Base-by-base conservation (phyloP, 768 basidiomycete species). In the Scleroderma citrinum region DNA sequence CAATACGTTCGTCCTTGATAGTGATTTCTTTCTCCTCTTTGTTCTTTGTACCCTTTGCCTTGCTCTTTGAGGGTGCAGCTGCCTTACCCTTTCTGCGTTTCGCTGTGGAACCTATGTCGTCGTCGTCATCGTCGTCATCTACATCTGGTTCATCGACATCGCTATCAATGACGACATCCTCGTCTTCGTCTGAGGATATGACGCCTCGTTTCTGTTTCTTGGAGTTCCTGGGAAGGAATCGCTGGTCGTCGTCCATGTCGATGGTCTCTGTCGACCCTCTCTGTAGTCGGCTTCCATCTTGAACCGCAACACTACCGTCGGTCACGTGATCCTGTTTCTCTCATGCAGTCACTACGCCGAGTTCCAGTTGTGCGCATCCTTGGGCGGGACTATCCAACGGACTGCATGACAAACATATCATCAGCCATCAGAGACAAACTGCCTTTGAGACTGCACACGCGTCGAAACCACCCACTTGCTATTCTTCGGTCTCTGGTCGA, bases 401-500 rank as follows among this genome's bases (percentile, higher is more conserved):
- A 99, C 71, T 67, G 72, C 26, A 76, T 72, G 66, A 89, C 94
- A 35, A 99, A 99, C 68, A 76, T 91, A 35, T 86, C 93, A 1
- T 78, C 87, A 20, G 75, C 91, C 21, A 92, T 99, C 59, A 73
- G 92, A 47, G 77, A 84, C 41, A 95, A 93, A 67, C 71, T 95
- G 34, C 75, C 82, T 10, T 73, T 83, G 14, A 79, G 80, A 32
- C 76, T 99, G 20, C 91, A 96, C 65, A 75, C 78, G 17, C 74
- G 83, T 51, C 81, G 82, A 20, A 70, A 76, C 3, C 96, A 99
- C 61, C 96, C 96, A 2, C 76, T 98, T 46, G 79, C 78, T 64
- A 97, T 89, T 47, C 81, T 98, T 38, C 87, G 91, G 34, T 65
- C 74, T 19, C 76, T 92, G 55, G 84, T 98, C 58, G 89, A 96